These are phyloP conservation scores for Pseudovirgaria hyperparasitica DNA, from an alignment of 2,329 filamentous ascomycete species.

Conservation along the genomic window DNA sequence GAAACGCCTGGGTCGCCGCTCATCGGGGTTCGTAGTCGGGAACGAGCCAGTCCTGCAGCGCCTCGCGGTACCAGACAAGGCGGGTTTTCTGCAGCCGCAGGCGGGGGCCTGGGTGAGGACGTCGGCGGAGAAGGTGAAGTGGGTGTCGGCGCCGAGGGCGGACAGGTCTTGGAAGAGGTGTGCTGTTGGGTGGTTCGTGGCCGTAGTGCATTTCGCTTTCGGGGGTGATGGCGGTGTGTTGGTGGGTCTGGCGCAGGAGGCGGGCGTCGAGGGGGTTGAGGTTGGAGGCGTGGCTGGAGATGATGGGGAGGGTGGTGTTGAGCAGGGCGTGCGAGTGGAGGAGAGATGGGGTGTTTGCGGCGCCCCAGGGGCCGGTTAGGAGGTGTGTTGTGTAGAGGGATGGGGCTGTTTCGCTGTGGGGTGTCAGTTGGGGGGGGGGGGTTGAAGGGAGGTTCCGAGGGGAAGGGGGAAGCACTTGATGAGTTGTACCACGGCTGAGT, in stretches of 20 bases:
- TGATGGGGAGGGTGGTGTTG: conserved; percentile 32
- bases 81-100: conserved; percentile 37
- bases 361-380: conserved; percentile 10
- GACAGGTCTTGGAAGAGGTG: conserved; percentile 35
- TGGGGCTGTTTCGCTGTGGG: conserved; percentile 1
- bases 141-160: conserved; percentile 38
- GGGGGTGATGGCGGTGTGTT: conserved; percentile 41
- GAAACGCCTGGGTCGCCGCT: conserved; percentile 39
- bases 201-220: conserved; percentile 46
- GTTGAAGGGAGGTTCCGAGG: background rate
- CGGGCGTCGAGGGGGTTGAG: conserved; percentile 25
- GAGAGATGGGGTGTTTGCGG: conserved; percentile 27
- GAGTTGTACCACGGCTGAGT: conserved; percentile 2
- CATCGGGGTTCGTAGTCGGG: conserved; percentile 36
- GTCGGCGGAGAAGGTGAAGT: conserved; percentile 37
- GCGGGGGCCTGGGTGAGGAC: conserved; percentile 29
- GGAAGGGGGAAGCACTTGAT: conserved; percentile 1
- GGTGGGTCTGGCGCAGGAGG: conserved; percentile 34
- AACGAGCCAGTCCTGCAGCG: conserved; percentile 27
- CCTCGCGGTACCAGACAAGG: conserved; percentile 22
- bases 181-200: conserved; percentile 31
- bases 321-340: conserved; percentile 27
- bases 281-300: conserved; percentile 38
- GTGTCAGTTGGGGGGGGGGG: background rate
- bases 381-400: conserved; percentile 26